A percentile compares a stretch with the other conserved stretches of the same genome.
Conservation (phyloP, 768 basidiomycete genomes). For the Mycena maculata region DNA sequence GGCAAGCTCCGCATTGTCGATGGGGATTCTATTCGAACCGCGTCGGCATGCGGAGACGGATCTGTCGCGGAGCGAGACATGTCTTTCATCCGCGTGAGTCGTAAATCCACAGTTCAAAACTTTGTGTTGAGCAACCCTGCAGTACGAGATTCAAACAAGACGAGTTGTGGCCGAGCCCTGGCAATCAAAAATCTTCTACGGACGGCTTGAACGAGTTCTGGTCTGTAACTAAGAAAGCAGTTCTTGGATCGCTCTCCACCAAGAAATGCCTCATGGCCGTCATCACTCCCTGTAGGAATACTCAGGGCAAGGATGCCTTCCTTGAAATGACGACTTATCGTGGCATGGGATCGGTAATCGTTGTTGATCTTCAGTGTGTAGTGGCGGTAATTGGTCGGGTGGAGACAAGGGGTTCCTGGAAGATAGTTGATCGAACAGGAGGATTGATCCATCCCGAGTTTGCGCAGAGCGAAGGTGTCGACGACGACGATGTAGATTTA, state of each 20-base stretch:
- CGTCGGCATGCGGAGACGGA: too few species aligned
- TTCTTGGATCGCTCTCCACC: not conserved
- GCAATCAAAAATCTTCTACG: not conserved
- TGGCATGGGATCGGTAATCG: not conserved
- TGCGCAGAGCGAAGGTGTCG: too few species aligned
- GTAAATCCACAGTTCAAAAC: not conserved
- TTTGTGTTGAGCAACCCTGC: not conserved
- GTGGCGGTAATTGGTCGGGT: constrained; percentile 3
- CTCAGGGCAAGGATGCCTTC: constrained; percentile 3
- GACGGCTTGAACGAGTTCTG: constrained; percentile 5
- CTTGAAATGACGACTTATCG: not conserved
- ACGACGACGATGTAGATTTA: too few species aligned
- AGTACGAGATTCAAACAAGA: constrained; percentile 12
- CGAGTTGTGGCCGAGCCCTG: not conserved
- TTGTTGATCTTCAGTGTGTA: constrained; percentile 3
- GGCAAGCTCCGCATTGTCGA: constrained; percentile 7
- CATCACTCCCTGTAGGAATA: constrained; percentile 1
- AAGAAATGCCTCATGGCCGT: not conserved
- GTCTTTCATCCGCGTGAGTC: constrained; percentile 10
- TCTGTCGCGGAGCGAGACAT: constrained; percentile 9
- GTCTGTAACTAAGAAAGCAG: not conserved
- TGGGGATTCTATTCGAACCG: constrained; percentile 2
- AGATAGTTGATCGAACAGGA: constrained; percentile 6
- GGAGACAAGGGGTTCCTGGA: not conserved
- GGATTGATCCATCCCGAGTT: constrained; percentile 9